These are phyloP conservation scores for Spergularia bocconei DNA, from an alignment of 148 eudicot genomes.

Conservation along the genomic window DNA sequence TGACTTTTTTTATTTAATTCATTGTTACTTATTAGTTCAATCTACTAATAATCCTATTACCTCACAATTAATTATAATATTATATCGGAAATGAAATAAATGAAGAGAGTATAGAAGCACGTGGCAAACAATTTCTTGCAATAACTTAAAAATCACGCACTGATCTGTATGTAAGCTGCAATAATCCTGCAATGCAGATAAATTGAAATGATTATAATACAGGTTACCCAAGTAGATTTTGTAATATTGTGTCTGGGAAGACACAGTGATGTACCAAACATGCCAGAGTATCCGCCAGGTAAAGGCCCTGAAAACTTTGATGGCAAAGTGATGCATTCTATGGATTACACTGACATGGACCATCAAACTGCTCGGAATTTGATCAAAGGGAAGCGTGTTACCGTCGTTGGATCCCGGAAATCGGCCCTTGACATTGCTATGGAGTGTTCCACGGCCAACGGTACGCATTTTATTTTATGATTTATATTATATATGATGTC, in stretches of 20 bases:
- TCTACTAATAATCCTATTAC: too few relatives aligned
- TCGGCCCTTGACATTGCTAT: conserved; percentile 61
- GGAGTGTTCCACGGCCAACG: conserved; percentile 48
- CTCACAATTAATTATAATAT: too few relatives aligned
- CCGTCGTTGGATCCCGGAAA: conserved; percentile 58
- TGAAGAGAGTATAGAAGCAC: too few relatives aligned
- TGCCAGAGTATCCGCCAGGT: conserved; percentile 46
- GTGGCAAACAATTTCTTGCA: too few relatives aligned
- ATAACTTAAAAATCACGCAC: too few relatives aligned
- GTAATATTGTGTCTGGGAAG: conserved; percentile 59
- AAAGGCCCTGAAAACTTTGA: conserved; percentile 51
- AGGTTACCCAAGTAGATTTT: conserved; percentile 45
- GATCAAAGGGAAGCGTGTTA: conserved; percentile 45
- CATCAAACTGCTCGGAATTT: conserved; percentile 30
- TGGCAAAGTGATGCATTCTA: conserved; percentile 59
- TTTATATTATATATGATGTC: too few relatives aligned
- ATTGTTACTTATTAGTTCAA: too few relatives aligned
- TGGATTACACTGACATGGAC: conserved; percentile 49
- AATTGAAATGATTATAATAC: neutral
- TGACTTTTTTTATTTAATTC: too few relatives aligned
- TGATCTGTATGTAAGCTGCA: too few relatives aligned
- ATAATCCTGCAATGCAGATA: too few relatives aligned
- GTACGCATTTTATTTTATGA: conserved; percentile 18
- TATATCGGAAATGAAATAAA: too few relatives aligned
- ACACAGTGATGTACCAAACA: conserved; percentile 44